Base-by-base conservation (phyloP, 257 asterid genomes). In the Nicotiana obtusifolia region DNA sequence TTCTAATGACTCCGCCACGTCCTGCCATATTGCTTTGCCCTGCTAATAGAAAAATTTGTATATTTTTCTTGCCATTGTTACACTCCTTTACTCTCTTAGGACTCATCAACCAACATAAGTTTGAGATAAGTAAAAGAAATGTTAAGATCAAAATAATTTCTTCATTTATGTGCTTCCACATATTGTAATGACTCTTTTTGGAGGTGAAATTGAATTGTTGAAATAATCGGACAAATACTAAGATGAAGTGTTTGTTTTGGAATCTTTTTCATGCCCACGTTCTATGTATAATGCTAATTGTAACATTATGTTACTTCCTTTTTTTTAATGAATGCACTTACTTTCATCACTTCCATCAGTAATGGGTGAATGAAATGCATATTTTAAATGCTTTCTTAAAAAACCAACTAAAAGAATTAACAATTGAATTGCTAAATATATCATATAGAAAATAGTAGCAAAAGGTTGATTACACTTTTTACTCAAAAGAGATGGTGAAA, bases 1-100 rank as follows among this genome's bases (percentile, higher is more conserved):
- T 44, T 71, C 80, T 79, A 2, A 53, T 35, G 2, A 89, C 92
- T 4, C 97, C 98, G 0, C 97, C 99, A 5, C 98, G 90, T 35
- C 99, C 99, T 2, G 99, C 76, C 99, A 95, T 95, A 86, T 95
- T 95, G 84, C 99, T 93, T 22, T 95, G 97, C 19, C 99, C 98
- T 61, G 92, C 98, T n/a, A 95, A 86, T 64, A 95, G 57, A 89
- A 92, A 91, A 41, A 93, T 90, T 87, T 86, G 78, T 44, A 71
- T 3, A 3, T 71, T 71, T 22, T 71, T 71, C 60, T 44, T 71
- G 20, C 2, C 4, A 10, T 4, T 37, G 59, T 20, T 71, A 44
- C 78, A 71, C 14, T 71, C 19, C 6, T 49, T 71, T 4, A 22
- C 78, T 3, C 37, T 22, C 4, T 14, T 71, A 13, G 78, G 22